A percentile compares a stretch with the other conserved stretches of the same genome.
phyloP scores from a whole-genome alignment of 345 rosid species.

The Geranium rotundifolium region DNA sequence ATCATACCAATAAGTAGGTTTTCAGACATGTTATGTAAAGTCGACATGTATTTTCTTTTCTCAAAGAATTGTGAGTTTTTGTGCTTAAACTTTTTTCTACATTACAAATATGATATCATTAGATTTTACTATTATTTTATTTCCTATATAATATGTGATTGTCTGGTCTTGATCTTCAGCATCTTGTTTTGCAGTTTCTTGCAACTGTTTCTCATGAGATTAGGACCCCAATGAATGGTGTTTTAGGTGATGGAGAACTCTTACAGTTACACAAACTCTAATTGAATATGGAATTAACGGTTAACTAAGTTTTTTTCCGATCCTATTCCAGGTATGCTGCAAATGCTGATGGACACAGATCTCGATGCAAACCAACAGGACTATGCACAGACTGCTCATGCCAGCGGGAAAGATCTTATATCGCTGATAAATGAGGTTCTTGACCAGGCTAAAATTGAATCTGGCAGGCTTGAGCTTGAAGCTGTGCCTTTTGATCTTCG shows the following conservation, averaged over 20 bases:
- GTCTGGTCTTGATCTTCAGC: not conserved
- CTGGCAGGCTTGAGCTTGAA: conserved; percentile 88
- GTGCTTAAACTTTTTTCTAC: no score
- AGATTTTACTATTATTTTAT: no score
- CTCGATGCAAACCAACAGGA: conserved; percentile 73
- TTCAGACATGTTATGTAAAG: no score
- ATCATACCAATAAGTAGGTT: no score
- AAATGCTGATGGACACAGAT: conserved; percentile 83
- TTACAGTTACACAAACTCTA: not conserved
- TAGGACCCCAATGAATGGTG: conserved; percentile 95
- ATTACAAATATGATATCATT: no score
- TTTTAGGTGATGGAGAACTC: conserved; percentile 35
- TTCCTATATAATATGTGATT: no score
- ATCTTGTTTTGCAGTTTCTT: conserved; percentile 54
- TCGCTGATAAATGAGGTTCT: conserved; percentile 81
- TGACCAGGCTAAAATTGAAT: conserved; percentile 98
- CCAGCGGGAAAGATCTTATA: conserved; percentile 77
- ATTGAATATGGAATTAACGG: not conserved
- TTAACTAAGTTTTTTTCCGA: conserved; percentile 3
- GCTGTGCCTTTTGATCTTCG: conserved; percentile 76
- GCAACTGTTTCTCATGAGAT: conserved; percentile 99
- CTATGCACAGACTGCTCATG: conserved; percentile 79
- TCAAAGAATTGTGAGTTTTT: no score
- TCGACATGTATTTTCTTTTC: no score
- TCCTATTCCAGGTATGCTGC: conserved; percentile 67